Evolutionary conservation across 805 yeast species (phyloP), one percentile per base, ranked within the genome.

Genomic region (Zygosaccharomyces siamensis): DNA sequence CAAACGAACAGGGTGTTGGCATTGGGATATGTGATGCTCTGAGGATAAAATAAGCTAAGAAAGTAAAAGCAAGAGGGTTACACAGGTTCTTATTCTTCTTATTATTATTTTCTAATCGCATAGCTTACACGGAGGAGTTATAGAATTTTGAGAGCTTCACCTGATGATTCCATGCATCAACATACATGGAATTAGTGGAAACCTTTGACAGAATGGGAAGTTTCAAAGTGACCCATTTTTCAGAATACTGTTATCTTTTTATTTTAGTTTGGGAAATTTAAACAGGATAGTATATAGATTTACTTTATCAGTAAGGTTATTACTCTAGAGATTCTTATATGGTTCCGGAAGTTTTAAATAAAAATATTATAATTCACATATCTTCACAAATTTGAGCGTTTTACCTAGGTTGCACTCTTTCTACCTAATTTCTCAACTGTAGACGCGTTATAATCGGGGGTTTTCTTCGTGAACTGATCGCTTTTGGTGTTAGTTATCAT

Each of bases 1-100:
- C 54, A 50, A 16, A 46, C 57, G 10, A 50, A 51, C 43, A 52
- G 50, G 43, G 43, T 54, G 8, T 46, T 56, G 24, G 57, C 60
- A 16, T 45, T 56, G 32, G 55, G 60, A 14, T 54, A 54, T 30
- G 39, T 56, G 14, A 41, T 53, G 48, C 46, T 50, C 5, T 50
- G 37, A 43, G 12, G 21, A 30, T 16, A 18, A 27, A 20, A 26
- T 14, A 20, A 20, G 31, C 11, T 32, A 28, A 30, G 27, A 28
- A 46, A 5, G 11, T 2, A 26, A 26, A 26, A 26, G 4, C 11
- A 26, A 26, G 28, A 26, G 28, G 28, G 28, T 23, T 23, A 23
- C 24, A 3, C 24, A 23, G 6, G 24, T 23, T 27, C 27, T 14
- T 27, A 12, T 27, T 27, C 7, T 20, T 3, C 4, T 39, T n/a